phyloP scores from a whole-genome alignment of 129 eudicot genomes.

The Scalesia atractyloides region DNA sequence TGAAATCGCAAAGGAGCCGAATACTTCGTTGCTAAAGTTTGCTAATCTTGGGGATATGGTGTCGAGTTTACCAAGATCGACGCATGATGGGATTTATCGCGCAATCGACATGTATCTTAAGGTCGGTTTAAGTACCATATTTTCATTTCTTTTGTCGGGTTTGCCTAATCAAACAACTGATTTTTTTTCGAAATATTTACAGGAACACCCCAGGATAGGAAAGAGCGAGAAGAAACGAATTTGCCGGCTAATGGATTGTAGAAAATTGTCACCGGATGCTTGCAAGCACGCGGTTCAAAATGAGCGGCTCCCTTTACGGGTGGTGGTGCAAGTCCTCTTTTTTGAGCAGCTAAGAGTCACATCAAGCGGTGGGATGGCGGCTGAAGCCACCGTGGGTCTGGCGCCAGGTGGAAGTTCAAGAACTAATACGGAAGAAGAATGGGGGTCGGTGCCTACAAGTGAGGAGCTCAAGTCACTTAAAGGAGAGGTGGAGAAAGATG shows the following conservation, averaged over 20 bases:
- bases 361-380: constrained; percentile 38
- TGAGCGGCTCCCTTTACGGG: constrained; percentile 85
- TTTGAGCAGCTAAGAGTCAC: constrained; percentile 71
- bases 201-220: constrained; percentile 82
- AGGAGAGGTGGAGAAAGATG: constrained; percentile 52
- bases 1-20: constrained; percentile 71
- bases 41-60: constrained; percentile 76
- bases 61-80: constrained; percentile 57
- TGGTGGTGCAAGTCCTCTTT: constrained; percentile 85
- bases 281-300: constrained; percentile 82
- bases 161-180: constrained; percentile 14
- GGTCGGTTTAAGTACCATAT: constrained; percentile 31
- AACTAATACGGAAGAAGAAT: constrained; percentile 81
- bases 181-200: not conserved
- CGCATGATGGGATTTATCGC: constrained; percentile 85
- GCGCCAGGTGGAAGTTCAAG: constrained; percentile 70
- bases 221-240: constrained; percentile 79
- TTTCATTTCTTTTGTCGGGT: not conserved
- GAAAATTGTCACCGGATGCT: constrained; percentile 73
- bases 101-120: constrained; percentile 87
- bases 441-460: constrained; percentile 65
- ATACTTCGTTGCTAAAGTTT: constrained; percentile 53
- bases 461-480: constrained; percentile 71
- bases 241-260: constrained; percentile 82
- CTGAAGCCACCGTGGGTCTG: constrained; percentile 47